These are phyloP conservation scores for Pythium aristosporum DNA, from an alignment of 352 stramenopile genomes.

Conservation along the genomic window DNA sequence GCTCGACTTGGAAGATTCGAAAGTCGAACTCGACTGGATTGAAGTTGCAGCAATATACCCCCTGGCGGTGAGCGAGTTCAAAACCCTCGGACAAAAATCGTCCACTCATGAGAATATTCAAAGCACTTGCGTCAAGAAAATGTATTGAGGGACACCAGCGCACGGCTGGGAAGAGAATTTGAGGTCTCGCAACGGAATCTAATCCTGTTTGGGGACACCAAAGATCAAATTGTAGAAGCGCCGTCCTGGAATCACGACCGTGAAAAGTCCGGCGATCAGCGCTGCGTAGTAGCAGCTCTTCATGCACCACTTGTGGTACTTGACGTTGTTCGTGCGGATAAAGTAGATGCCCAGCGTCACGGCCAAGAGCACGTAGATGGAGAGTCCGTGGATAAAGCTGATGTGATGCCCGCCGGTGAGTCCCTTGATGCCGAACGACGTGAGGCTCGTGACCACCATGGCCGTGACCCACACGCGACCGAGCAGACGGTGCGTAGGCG, in stretches of 20 bases:
- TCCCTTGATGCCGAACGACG: slow-evolving; percentile 12
- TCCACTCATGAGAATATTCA: too few species aligned
- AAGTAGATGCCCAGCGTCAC: slow-evolving; percentile 13
- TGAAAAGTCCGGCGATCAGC: neutral
- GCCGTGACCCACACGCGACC: slow-evolving; percentile 12
- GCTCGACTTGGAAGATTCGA: too few species aligned
- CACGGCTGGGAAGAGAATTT: too few species aligned
- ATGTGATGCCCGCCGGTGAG: neutral
- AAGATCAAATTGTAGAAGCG: slow-evolving; percentile 9
- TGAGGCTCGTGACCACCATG: slow-evolving; percentile 13
- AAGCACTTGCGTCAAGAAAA: too few species aligned
- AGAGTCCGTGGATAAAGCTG: slow-evolving; percentile 18
- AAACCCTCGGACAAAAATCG: too few species aligned
- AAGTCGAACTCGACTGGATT: too few species aligned
- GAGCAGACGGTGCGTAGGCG: slow-evolving; percentile 3
- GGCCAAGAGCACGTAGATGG: slow-evolving; percentile 4
- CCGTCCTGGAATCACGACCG: slow-evolving; percentile 6
- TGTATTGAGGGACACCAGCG: too few species aligned
- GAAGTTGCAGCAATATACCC: too few species aligned
- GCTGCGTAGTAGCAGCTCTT: slow-evolving; percentile 1
- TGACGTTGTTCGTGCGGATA: slow-evolving; percentile 3
- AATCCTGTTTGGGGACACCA: slow-evolving; percentile 9
- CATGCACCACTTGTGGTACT: slow-evolving; percentile 16
- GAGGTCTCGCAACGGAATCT: neutral
- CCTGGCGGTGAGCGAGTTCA: too few species aligned